Base-by-base conservation (phyloP, 2,329 filamentous ascomycete species). In the Sclerotinia trifoliorum region DNA sequence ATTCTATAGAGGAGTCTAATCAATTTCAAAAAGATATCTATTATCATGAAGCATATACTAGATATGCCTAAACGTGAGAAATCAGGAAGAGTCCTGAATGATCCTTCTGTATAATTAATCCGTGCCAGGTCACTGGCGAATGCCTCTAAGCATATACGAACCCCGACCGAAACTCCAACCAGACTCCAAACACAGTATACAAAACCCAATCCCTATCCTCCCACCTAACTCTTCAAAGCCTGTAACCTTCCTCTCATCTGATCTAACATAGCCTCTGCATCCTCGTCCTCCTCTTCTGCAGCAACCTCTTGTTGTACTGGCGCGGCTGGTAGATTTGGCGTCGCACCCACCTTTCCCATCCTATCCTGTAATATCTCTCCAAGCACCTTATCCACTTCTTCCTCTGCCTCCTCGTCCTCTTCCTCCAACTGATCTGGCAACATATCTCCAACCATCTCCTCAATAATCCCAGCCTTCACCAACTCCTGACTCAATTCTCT, bases 171-270 rank as follows among this genome's bases (percentile, higher is more conserved):
- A 62, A 62, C 44, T 49, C 58, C 63, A 48, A 11, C 51, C 21
- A 48, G 42, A 65, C 63, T 65, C 63, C 63, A 65, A 46, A 65
- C 35, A 29, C 46, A 24, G 7, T 48, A 65, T 58, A 35, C 63
- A 49, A 61, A 62, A 62, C 19, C 39, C 26, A 46, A 19, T 44
- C 3, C 26, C 42, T 48, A 15, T 39, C 5, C 4, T n/a, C 19
- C 48, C 32, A 26, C 49, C 48, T 74, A 97, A 80, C 93, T 97
- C 85, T 95, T 91, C 77, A 98, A 81, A 48, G 94, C 94, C 81
- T 98, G 93, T 74, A 99, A 80, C 60, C 94, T 85, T 74, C 93
- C 93, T 78, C 94, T 85, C 95, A 98, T 98, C 82, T 96, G 91
- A 75, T 93, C 90, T 81, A 98, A 87, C 82, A 95, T 93, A 60